phyloP scores from a whole-genome alignment of 1,139 yeast species.

The Debaryomyces udenii region DNA sequence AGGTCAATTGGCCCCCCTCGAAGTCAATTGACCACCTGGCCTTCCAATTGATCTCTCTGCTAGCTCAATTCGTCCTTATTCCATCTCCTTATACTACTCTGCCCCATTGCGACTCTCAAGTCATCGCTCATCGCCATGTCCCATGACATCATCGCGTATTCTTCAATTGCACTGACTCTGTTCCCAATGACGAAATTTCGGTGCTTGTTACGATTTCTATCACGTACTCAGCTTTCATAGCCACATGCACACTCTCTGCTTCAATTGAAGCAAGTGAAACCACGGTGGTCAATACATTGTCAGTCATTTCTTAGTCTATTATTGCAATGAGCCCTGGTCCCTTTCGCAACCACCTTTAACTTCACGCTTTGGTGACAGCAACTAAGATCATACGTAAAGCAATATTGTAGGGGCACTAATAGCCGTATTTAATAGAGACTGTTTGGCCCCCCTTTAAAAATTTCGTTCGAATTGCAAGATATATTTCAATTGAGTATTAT shows the following conservation, averaged over 20 bases:
- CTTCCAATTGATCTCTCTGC: neutral
- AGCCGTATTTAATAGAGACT: constrained; percentile 3
- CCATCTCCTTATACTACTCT: neutral
- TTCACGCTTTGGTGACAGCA: constrained; percentile 8
- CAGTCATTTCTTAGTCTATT: neutral
- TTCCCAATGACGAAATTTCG: neutral
- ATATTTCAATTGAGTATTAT: neutral
- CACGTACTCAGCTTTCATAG: neutral
- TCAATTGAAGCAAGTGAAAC: constrained; percentile 6
- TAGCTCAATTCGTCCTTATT: neutral
- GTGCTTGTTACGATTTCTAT: neutral
- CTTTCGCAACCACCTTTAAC: constrained; percentile 8
- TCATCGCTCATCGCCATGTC: too few species aligned
- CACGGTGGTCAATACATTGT: constrained; percentile 6
- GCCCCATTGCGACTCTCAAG: too few species aligned
- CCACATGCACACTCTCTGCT: neutral
- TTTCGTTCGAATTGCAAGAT: too few species aligned
- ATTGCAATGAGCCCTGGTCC: constrained; percentile 6
- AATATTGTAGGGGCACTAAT: constrained; percentile 1
- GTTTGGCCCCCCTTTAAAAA: neutral
- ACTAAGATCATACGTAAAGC: constrained; percentile 8
- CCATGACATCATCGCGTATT: too few species aligned
- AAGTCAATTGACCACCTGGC: neutral
- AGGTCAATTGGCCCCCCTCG: neutral
- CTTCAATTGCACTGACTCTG: too few species aligned